Percentiles rank a stretch among this genome's conserved stretches.
Evolutionary conservation across 177 flowering plant species (phyloP).

Genomic region (Vitis hybrid): DNA sequence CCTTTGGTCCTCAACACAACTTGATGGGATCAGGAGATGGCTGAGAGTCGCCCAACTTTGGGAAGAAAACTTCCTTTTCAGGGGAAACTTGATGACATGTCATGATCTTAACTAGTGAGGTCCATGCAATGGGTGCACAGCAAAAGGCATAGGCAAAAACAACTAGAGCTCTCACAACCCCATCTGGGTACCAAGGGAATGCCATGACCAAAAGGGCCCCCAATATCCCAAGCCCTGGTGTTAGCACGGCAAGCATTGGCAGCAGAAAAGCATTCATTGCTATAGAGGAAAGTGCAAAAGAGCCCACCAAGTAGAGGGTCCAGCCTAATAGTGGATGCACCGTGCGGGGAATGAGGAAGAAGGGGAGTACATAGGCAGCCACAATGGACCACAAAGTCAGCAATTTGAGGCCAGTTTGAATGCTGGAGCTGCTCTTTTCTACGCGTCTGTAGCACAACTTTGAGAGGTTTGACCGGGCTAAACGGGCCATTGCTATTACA

Average conservation of each 20-base stretch:
- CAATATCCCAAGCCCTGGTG: conserved; percentile 59
- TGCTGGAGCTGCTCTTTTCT: conserved; percentile 49
- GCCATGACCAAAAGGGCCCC: conserved; percentile 85
- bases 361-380: conserved; percentile 64
- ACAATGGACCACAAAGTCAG: conserved; percentile 68
- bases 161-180: conserved; percentile 64
- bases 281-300: conserved; percentile 52
- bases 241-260: conserved; percentile 58
- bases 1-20: conserved; percentile 38
- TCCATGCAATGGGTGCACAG: conserved; percentile 63
- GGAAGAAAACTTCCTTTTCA: conserved; percentile 68
- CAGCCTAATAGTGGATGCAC: conserved; percentile 83
- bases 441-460: conserved; percentile 69
- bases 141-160: conserved; percentile 81
- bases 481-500: conserved; percentile 52
- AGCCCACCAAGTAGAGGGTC: conserved; percentile 73
- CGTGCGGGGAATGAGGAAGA: conserved; percentile 73
- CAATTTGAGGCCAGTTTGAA: conserved; percentile 51
- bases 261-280: conserved; percentile 56
- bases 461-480: conserved; percentile 66
- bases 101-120: conserved; percentile 46
- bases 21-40: conserved; percentile 59
- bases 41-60: conserved; percentile 51
- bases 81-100: conserved; percentile 53
- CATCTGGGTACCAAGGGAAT: conserved; percentile 76